A percentile compares a stretch with the other conserved stretches of the same genome.
phyloP scores from a whole-genome alignment of 2,329 filamentous ascomycete genomes.

The Curvularia sp. region DNA sequence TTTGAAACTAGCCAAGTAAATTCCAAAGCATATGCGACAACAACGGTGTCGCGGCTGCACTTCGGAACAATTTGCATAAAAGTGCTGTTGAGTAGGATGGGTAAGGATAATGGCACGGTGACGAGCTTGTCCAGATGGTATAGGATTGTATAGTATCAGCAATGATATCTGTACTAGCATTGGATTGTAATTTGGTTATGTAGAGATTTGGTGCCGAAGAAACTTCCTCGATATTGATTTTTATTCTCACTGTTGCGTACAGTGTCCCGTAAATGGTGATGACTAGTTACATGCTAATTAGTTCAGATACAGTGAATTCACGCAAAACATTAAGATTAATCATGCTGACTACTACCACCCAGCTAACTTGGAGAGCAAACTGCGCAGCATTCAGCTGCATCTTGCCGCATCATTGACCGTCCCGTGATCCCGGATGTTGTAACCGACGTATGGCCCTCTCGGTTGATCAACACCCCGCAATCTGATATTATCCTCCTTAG shows the following conservation, averaged over 20 bases:
- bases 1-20: too few relatives aligned
- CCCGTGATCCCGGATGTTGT: constrained; percentile 6
- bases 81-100: too few relatives aligned
- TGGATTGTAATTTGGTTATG: background rate
- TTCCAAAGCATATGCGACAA: too few relatives aligned
- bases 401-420: background rate
- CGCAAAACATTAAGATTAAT: background rate
- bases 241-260: background rate
- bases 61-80: too few relatives aligned
- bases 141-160: background rate
- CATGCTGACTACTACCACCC: background rate
- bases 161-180: background rate
- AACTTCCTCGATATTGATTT: background rate
- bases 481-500: constrained; percentile 6
- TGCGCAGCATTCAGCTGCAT: background rate
- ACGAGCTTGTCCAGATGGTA: background rate
- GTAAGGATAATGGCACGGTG: background rate
- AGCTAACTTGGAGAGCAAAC: too few relatives aligned
- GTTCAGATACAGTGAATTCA: background rate
- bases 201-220: background rate
- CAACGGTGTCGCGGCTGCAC: too few relatives aligned
- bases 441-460: constrained; percentile 5
- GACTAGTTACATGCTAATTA: background rate
- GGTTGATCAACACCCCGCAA: constrained; percentile 17
- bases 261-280: background rate